A percentile compares a stretch with the other conserved stretches of the same genome.
phyloP scores from a whole-genome alignment of 441 rosid species.

The Bocquillonia castaneifolia region DNA sequence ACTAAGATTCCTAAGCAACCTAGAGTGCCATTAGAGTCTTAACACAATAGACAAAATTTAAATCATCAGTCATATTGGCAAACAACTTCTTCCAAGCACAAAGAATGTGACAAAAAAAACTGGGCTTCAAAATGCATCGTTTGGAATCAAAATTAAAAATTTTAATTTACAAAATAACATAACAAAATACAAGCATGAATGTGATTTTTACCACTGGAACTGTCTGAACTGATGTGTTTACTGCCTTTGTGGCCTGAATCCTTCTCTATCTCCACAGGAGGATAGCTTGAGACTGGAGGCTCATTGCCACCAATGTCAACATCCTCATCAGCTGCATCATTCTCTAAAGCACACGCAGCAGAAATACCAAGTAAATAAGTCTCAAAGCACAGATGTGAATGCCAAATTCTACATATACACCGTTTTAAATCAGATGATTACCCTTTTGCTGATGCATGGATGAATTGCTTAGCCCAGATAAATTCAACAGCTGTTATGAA shows the following conservation, averaged over 20 bases:
- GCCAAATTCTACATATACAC: constrained; percentile 2
- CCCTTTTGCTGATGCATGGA: constrained; percentile 61
- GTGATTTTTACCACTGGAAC: constrained; percentile 47
- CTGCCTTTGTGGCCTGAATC: constrained; percentile 31
- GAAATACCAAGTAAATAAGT: neutral
- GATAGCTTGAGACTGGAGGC: constrained; percentile 49
- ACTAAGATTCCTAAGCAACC: neutral
- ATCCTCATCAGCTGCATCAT: constrained; percentile 55
- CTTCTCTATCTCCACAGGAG: constrained; percentile 56
- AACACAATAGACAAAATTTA: neutral
- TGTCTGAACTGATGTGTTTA: constrained; percentile 34
- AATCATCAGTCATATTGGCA: neutral
- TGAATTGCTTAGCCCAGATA: constrained; percentile 67
- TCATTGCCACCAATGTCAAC: constrained; percentile 76
- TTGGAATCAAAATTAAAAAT: neutral
- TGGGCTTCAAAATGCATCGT: neutral
- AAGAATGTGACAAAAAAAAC: neutral
- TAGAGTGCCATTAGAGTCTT: neutral
- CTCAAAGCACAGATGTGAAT: neutral
- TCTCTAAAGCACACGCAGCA: constrained; percentile 38
- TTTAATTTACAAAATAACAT: neutral
- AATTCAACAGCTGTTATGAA: constrained; percentile 50
- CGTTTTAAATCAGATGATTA: constrained; percentile 24
- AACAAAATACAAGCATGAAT: constrained; percentile 1
- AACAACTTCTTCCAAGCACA: neutral